Evolutionary conservation across 2,329 filamentous ascomycete species (phyloP), one percentile per base, ranked within the genome.

Genomic region (Exophiala sp.): DNA sequence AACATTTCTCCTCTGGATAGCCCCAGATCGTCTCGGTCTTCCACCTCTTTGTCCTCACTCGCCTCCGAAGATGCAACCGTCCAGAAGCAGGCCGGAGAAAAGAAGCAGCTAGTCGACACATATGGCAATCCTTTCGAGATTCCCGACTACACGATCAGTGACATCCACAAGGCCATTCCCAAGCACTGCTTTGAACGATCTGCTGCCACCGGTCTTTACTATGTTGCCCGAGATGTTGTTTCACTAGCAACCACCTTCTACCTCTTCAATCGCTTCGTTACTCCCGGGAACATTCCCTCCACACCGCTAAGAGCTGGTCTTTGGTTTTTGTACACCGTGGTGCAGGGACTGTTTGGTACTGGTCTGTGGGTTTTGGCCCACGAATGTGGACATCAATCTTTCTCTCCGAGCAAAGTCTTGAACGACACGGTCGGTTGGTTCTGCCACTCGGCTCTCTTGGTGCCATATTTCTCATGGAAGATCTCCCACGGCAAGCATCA

Each of bases 391-490:
- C 94, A 99, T 76, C 89, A 94, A 72, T 87, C 94, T 57, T 97
- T 99, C 79, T 97, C 94, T 40, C 78, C 88, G n/a, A 96, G 89
- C 66, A 92, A 89, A 78, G 77, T 84, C 9, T 75, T 96, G 70
- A 97, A 97, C 78, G 91, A 97, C 74, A 83, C 88, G 21, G 90
- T 94, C 54, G 92, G 92, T 67, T 96, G 89, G 89, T 72, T 96
- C 70, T 83, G 89, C 65, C 92, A 97, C 78, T 96, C 91, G 35
- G 73, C 84, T 41, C 84, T 96, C 36, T 80, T 96, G 52, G 92
- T 99, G 45, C 94, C 94, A 18, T 99, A 97, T 79, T 99, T 96
- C 79, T 95, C 90, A 70, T 99, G 94, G 94, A 95, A 99, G 78
- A 91, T 97, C 75, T 96, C 91, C 63, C 94, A 99, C 78, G 88